Evolutionary conservation across 306 rosid species (phyloP).

Genomic region (Phaseolus lunatus): DNA sequence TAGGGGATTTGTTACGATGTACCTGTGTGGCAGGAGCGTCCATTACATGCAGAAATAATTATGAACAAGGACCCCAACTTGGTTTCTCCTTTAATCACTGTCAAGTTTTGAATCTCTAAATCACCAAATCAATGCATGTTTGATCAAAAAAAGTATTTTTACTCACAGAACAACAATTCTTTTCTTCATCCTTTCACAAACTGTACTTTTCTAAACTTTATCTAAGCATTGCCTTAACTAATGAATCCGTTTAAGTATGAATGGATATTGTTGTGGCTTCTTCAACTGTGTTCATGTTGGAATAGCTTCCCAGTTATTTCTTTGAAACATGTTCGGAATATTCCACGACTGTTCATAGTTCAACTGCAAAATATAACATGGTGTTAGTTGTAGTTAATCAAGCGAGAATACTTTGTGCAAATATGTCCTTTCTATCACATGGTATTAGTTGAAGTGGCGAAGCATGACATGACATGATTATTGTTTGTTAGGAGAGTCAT

Average conservation of each 20-base stretch:
- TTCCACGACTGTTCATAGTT: not conserved
- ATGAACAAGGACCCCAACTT: not conserved
- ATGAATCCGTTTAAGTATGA: not conserved
- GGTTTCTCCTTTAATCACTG: conserved; percentile 14
- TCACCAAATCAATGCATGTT: too few species aligned
- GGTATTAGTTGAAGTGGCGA: not conserved
- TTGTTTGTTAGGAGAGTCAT: not conserved
- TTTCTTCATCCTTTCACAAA: too few species aligned
- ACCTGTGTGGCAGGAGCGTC: not conserved
- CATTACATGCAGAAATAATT: conserved; percentile 13
- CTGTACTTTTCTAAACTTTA: too few species aligned
- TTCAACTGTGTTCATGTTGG: not conserved
- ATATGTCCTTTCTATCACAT: not conserved
- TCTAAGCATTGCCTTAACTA: too few species aligned
- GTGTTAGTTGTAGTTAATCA: too few species aligned
- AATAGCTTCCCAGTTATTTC: not conserved
- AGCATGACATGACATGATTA: not conserved
- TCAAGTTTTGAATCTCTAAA: not conserved
- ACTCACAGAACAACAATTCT: too few species aligned
- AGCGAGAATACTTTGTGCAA: not conserved
- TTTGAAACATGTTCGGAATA: not conserved
- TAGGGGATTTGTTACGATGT: not conserved
- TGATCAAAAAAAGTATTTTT: too few species aligned
- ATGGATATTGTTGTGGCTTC: not conserved
- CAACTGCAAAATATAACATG: not conserved